phyloP scores from a whole-genome alignment of 2,329 filamentous ascomycete genomes.

The Cyphellophora attinorum region DNA sequence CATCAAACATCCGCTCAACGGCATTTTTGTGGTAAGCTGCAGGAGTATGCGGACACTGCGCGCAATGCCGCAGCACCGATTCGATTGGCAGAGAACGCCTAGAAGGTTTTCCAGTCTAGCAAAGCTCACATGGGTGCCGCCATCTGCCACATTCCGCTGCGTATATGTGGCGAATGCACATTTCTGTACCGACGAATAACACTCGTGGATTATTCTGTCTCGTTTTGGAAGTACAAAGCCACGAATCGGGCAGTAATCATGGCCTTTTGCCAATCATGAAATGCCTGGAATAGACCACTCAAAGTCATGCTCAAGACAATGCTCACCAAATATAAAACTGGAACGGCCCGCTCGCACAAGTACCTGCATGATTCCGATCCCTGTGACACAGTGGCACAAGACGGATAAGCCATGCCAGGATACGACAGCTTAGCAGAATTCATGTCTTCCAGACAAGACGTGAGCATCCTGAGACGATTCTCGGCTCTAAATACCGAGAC shows the following conservation, averaged over 20 bases:
- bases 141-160: no score
- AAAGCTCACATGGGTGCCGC: no score
- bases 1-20: no score
- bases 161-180: no score
- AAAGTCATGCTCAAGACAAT: neutral
- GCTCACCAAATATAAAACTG: conserved; percentile 1
- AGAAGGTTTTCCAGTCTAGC: no score
- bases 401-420: conserved; percentile 10
- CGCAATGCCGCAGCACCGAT: no score
- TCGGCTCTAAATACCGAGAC: conserved; percentile 12
- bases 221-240: no score
- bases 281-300: neutral
- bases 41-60: no score
- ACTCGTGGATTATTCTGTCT: no score
- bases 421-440: conserved; percentile 13
- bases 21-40: no score
- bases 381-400: neutral
- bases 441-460: conserved; percentile 13
- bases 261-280: neutral
- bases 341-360: neutral
- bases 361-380: neutral
- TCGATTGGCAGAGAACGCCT: no score
- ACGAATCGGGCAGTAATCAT: neutral
- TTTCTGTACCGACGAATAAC: no score
- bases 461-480: conserved; percentile 14